A percentile compares a stretch with the other conserved stretches of the same genome.
Evolutionary conservation across 106 monocot genomes (phyloP).

Genomic region (Dendrobium chrysotoxum): DNA sequence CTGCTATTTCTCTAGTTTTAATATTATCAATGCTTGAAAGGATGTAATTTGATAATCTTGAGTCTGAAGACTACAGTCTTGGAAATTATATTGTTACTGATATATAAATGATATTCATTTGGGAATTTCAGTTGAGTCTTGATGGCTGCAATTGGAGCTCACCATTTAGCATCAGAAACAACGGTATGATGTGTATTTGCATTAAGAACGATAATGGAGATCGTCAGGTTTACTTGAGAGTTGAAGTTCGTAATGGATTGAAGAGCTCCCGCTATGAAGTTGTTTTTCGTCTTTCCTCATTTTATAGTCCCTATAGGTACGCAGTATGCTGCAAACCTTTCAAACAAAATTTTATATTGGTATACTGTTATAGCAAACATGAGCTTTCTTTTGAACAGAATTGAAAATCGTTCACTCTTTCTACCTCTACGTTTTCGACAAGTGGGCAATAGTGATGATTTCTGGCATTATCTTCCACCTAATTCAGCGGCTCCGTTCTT

Average conservation of each 20-base stretch:
- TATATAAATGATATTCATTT: background rate
- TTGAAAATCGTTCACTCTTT: conserved; percentile 85
- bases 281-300: conserved; percentile 54
- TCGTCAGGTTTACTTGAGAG: conserved; percentile 46
- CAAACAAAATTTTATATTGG: background rate
- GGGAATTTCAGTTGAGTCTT: conserved; percentile 40
- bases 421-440: conserved; percentile 77
- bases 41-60: background rate
- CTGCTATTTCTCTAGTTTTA: background rate
- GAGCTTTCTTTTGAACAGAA: conserved; percentile 35
- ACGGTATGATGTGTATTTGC: conserved; percentile 59
- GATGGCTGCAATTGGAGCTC: conserved; percentile 93
- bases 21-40: background rate
- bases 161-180: conserved; percentile 76
- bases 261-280: conserved; percentile 80
- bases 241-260: conserved; percentile 65
- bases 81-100: background rate
- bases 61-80: background rate
- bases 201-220: conserved; percentile 41
- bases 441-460: conserved; percentile 57
- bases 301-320: conserved; percentile 82
- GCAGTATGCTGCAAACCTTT: background rate
- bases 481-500: conserved; percentile 78
- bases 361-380: background rate
- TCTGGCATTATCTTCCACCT: conserved; percentile 74